Evolutionary conservation across 2,329 filamentous ascomycete species (phyloP), one percentile per base, ranked within the genome.

Genomic region (Coleophoma cylindrospora): DNA sequence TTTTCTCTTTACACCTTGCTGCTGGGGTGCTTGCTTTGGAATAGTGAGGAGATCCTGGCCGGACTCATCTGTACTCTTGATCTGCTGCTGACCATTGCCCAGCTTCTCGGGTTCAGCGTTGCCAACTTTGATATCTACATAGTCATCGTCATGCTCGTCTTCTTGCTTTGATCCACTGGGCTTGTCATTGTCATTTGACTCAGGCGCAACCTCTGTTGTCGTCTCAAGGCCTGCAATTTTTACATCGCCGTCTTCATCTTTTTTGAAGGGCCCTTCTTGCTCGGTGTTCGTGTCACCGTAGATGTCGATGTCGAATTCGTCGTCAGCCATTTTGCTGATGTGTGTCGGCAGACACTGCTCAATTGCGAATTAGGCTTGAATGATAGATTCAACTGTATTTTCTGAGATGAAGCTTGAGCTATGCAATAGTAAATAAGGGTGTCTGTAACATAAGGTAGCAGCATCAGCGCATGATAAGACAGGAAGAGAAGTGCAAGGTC

Each of bases 281-380:
- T 79, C 73, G 50, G 71, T 69, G 53, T 70, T 71, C 51, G 74
- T 72, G 60, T 86, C 83, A 60, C 81, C 83, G 63, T 87, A 87
- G 61, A 87, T 83, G 59, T 87, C 84, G 69, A 87, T 86, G 60
- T 87, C 84, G 66, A 84, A 86, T 61, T 86, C 82, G 62, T 86
- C 82, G 61, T 87, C 83, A 59, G 83, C 80, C 83, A 86, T 87
- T 48, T 51, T 54, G 57, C 19, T 27, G 45, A 33, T 40, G 43
- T 40, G 37, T 44, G 27, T 48, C 17, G 40, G 51, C 45, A 43
- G 47, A 54, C 52, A 47, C 53, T 45, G 44, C 50, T 50, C 45
- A 55, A 50, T 41, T 50, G 45, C 17, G 52, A 46, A 43, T 32
- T 44, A 40, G 40, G 41, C 27, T 53, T 52, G 53, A 48, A 53